Evolutionary conservation across 371 early-diverging fungal genomes (phyloP).

Genomic region (Mortierella sp.): DNA sequence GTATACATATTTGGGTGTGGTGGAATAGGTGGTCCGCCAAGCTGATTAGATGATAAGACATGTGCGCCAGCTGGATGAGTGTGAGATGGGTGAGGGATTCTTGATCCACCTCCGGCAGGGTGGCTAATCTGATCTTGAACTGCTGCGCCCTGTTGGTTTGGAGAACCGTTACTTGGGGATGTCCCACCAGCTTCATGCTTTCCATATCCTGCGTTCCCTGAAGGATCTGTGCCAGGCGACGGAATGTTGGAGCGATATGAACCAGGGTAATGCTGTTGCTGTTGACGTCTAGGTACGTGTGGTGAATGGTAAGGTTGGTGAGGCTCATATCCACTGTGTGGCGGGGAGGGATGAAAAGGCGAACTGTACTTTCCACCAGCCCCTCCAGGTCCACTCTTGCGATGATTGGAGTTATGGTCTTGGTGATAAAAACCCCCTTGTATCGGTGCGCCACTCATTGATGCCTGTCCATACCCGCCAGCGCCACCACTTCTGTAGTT

Average conservation of each 20-base stretch:
- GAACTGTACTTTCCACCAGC: constrained; percentile 23
- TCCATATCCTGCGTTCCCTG: constrained; percentile 2
- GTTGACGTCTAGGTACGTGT: constrained; percentile 22
- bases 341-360: neutral
- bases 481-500: constrained; percentile 25
- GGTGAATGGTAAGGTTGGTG: constrained; percentile 11
- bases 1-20: constrained; percentile 21
- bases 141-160: neutral
- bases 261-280: constrained; percentile 9
- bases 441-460: constrained; percentile 5
- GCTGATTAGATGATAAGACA: neutral
- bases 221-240: neutral
- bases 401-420: constrained; percentile 4
- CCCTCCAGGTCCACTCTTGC: constrained; percentile 27
- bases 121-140: constrained; percentile 17
- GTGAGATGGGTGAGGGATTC: constrained; percentile 4
- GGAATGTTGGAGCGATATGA: constrained; percentile 14
- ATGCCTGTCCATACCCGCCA: constrained; percentile 12
- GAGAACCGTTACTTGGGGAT: constrained; percentile 2
- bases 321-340: constrained; percentile 21
- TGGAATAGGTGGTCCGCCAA: constrained; percentile 12
- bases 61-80: constrained; percentile 8
- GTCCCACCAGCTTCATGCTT: constrained; percentile 11
- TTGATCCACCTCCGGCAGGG: neutral
- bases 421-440: constrained; percentile 31